These are phyloP conservation scores for Termitomyces sp. DNA, from an alignment of 768 basidiomycete genomes.

Conservation along the genomic window DNA sequence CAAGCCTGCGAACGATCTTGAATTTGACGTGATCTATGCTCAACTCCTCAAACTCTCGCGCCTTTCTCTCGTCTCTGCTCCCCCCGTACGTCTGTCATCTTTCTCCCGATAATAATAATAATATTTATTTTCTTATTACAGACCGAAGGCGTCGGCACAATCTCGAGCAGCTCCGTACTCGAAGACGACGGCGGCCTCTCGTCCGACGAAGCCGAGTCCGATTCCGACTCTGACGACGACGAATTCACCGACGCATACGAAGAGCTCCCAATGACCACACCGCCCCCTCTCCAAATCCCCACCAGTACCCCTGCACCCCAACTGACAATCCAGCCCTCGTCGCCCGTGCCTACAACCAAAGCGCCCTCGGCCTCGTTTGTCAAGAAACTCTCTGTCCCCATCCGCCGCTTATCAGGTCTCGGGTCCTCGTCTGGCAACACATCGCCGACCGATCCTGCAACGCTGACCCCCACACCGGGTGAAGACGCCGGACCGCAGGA, in stretches of 20 bases:
- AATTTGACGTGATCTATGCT: conserved; percentile 57
- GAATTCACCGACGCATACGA: background rate
- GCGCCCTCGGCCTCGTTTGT: background rate
- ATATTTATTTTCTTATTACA: conserved; percentile 28
- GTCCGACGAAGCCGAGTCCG: conserved; percentile 31
- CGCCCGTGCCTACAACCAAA: background rate
- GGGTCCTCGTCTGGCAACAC: background rate
- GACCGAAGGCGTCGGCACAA: conserved; percentile 86
- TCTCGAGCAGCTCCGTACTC: conserved; percentile 64
- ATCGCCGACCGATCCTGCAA: background rate
- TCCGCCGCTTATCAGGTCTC: background rate
- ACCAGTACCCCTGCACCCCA: too few species aligned
- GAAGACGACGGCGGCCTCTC: conserved; percentile 81
- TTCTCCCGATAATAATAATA: too few species aligned
- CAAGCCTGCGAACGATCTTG: conserved; percentile 41
- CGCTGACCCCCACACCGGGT: background rate
- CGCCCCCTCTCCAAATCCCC: background rate
- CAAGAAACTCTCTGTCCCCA: background rate
- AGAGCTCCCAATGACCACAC: background rate
- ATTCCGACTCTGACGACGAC: conserved; percentile 19
- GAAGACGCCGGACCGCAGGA: background rate
- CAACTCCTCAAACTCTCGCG: conserved; percentile 63
- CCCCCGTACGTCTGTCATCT: conserved; percentile 63
- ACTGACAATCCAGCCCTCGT: conserved; percentile 9
- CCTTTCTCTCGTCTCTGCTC: conserved; percentile 68